Evolutionary conservation across 441 rosid genomes (phyloP).

Genomic region (Populus hybrid): DNA sequence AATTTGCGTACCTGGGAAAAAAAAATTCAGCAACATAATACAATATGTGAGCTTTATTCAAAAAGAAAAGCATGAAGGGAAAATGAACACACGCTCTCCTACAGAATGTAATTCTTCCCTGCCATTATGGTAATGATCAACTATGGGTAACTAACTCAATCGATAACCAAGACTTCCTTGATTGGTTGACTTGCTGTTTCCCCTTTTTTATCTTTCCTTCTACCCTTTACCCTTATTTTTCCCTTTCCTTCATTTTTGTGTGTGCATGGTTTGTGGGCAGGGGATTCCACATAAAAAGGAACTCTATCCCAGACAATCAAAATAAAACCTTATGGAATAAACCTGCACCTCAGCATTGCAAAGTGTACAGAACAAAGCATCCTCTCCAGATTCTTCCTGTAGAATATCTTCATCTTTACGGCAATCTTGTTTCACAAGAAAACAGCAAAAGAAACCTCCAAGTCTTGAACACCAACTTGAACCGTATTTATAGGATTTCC

Average conservation of each 20-base stretch:
- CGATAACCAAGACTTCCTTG: not conserved
- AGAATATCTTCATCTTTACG: constrained; percentile 52
- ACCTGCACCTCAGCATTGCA: constrained; percentile 81
- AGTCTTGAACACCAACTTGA: constrained; percentile 48
- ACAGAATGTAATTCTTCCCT: not conserved
- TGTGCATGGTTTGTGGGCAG: not conserved
- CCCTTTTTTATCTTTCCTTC: not conserved
- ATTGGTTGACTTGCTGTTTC: not conserved
- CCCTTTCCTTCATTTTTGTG: not conserved
- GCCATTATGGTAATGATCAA: not conserved
- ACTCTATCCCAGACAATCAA: not conserved
- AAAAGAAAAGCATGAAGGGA: not conserved
- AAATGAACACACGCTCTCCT: not conserved
- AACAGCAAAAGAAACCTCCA: constrained; percentile 61
- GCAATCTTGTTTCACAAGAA: constrained; percentile 65
- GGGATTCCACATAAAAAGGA: not conserved
- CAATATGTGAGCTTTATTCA: not conserved
- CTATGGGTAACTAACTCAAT: not conserved
- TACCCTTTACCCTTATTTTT: not conserved
- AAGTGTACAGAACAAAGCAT: constrained; percentile 80
- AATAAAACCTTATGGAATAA: constrained; percentile 1
- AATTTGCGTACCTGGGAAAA: constrained; percentile 68
- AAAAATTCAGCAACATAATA: constrained; percentile 5
- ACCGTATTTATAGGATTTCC: constrained; percentile 35
- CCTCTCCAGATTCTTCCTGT: constrained; percentile 52